These are phyloP conservation scores for Colletotrichum liaoningense DNA, from an alignment of 2,329 filamentous ascomycete genomes.

Conservation along the genomic window DNA sequence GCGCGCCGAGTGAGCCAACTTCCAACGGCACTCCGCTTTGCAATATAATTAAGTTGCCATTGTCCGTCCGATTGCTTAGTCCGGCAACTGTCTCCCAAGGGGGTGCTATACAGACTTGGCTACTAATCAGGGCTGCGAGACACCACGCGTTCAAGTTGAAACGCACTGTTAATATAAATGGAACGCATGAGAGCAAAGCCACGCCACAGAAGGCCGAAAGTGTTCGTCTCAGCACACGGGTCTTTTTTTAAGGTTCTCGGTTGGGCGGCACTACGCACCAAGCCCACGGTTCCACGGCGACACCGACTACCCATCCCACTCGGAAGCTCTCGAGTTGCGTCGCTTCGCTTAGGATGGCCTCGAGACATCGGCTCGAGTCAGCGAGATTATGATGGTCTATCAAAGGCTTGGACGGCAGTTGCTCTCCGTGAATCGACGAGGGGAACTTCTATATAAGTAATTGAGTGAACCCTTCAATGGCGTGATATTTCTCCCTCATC, in stretches of 20 bases:
- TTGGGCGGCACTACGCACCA: neutral
- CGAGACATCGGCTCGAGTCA: conserved; percentile 8
- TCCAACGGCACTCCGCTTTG: neutral
- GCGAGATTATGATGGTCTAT: neutral
- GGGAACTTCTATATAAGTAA: neutral
- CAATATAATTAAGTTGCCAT: neutral
- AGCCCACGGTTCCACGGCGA: neutral
- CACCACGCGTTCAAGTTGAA: neutral
- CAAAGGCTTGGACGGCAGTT: neutral
- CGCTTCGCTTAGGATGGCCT: neutral
- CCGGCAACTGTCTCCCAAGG: neutral
- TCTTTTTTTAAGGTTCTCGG: conserved; percentile 11
- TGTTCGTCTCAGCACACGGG: neutral
- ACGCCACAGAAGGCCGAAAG: neutral
- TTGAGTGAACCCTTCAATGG: neutral
- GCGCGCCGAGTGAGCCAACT: too few relatives aligned
- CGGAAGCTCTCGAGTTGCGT: neutral
- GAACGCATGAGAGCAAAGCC: conserved; percentile 9
- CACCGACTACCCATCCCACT: neutral
- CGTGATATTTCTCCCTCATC: neutral
- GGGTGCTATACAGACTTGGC: neutral
- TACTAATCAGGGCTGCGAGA: neutral
- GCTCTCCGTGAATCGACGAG: too few relatives aligned
- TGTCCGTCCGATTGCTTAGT: neutral
- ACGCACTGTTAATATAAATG: neutral